Evolutionary conservation across 2,329 filamentous ascomycete genomes (phyloP), one percentile per base, ranked within the genome.

Genomic region (Aspergillus tanneri): DNA sequence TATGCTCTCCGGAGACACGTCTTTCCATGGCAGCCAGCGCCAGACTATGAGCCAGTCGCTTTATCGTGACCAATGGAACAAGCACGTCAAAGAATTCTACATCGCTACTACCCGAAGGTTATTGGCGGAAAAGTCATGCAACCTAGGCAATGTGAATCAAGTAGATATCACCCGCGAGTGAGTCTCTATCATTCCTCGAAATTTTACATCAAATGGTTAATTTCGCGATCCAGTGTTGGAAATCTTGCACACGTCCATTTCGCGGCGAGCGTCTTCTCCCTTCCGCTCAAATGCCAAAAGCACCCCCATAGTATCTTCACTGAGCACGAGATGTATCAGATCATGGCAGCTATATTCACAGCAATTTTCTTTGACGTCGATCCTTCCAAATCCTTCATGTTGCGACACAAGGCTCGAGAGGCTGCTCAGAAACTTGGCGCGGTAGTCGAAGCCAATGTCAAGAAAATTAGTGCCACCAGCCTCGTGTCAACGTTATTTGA

Each of bases 291-390:
- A 66, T 79, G 75, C 4, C 71, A 74, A 38, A 71, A 77, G 43
- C 71, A 73, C 49, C 72, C 78, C 1, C 64, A 65, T 12, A 79
- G 79, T 2, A 63, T 81, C 30, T 82, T 81, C 66, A 77, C 76
- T 3, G 79, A 82, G 57, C 73, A 80, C 28, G 79, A 83, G 61
- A 63, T 82, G 43, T 82, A 79, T 63, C 75, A 73, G 64, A 78
- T 85, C 0, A 76, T 90, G 16, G 76, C 85, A 0, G 76, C 83
- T 8, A 79, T 90, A 40, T 89, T 84, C 62, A 77, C 78, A 12
- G 76, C 78, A 62, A 77, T 88, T 53, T 86, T 87, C 73, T 77
- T 82, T 61, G 80, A 87, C 63, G 66, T 82, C 5, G 85, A 92
- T 58, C 77, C 81, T 0, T 79, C 77, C 56, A 86, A 84, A 68